Base-by-base conservation (phyloP, 139 green algal genomes). In the Tetradesmus obliquus region DNA sequence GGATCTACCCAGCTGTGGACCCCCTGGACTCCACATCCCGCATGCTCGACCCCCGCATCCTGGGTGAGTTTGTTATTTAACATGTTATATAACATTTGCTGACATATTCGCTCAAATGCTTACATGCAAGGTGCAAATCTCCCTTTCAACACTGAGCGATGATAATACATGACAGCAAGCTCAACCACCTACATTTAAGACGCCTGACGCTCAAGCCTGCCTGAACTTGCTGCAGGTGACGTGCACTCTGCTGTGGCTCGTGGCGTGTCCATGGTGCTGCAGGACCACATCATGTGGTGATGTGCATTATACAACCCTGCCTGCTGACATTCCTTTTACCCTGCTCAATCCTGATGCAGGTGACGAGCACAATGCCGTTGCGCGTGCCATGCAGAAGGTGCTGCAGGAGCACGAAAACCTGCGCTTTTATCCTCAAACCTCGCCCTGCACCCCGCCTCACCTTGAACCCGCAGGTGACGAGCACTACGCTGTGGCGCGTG, bases 1-100 rank as follows among this genome's bases (percentile, higher is more conserved):
- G 98, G 93, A 99, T 99, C 95, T 99, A 99, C 96, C 98, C 98
- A 0, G 98, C 98, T 24, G 98, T 99, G 93, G 98, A 99, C 90
- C 98, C 98, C 10, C 97, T 99, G 93, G 98, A 99, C 95, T 99
- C 98, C 72, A 99, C 97, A 84, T 98, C 96, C 17, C 97, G 98
- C 92, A 99, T 99, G 98, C 96, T 99, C 58, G 97, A 98, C 94
- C 96, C 97, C 55, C 96, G 96, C 93, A 97, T 99, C 89, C 94
- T 99, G 57, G 98, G 98, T 92, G 71, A 83, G 8, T 4, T 5
- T 54, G 32, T 83, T 51, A 0, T 19, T 1, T 19, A 55, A 22
- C n/a, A 55, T 83, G 32, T 83, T 55, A 53, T 5, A 83, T 53
- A 53, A 53, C 32, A 54, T 19, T 53, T 82, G 4, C 8, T 32